Base-by-base conservation (phyloP, 352 stramenopile species). In the Globisporangium splendens region DNA sequence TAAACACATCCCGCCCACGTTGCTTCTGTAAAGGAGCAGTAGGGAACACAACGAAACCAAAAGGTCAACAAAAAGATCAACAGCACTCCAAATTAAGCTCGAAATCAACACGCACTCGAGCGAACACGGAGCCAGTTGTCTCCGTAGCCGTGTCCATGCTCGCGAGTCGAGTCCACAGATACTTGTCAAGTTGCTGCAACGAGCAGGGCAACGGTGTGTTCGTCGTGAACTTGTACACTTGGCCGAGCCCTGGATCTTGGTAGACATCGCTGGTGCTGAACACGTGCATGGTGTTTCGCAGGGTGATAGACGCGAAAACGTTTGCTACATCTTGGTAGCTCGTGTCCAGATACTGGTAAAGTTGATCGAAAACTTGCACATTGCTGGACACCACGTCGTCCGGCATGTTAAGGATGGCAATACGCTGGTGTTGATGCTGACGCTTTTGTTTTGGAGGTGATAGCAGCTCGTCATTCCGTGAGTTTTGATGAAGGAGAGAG, bases 241-340 rank as follows among this genome's bases (percentile, higher is more conserved):
- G 53, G 14, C 55, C 55, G 13, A 42, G 20, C 2, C 3, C 1
- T 3, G 20, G 18, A 15, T 61, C 46, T 15, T 61, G 46, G 10
- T 61, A 41, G 38, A 61, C 17, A 8, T 43, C n/a, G 46, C 33
- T 50, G 35, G 48, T 61, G 46, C 49, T 54, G 55, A 55, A 61
- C 21, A 41, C 55, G 38, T 46, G 54, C 35, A 35, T 42, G 31
- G 46, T 33, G 46, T 48, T 48, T 21, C 24, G 20, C 14, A 22
- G 21, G 15, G 22, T 38, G 22, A 61, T 13, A 14, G 42, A 18
- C 35, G 41, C 33, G 3, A 38, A 28, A 10, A 55, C 41, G 3
- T 21, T 28, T 0, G 35, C 31, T 20, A 46, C 54, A 12, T 47
- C 17, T 21, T 20, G 17, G 55, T 61, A 61, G 5, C 54, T 38